These are phyloP conservation scores for Phytophthora boehmeriae DNA, from an alignment of 352 stramenopile species.

Conservation along the genomic window DNA sequence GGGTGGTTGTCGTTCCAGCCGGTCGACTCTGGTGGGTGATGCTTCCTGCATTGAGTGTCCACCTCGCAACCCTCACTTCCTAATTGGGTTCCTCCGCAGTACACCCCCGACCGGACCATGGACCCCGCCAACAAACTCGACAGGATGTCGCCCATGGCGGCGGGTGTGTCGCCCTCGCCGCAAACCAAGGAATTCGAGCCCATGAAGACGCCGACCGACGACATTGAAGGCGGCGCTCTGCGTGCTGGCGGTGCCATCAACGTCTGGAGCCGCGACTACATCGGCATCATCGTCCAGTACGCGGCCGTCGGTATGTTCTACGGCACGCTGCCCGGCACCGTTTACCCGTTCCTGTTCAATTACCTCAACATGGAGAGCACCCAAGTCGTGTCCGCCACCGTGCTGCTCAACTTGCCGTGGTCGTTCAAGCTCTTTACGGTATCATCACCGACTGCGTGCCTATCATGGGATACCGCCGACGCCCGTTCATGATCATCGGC, in stretches of 20 bases:
- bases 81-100: constrained; percentile 11
- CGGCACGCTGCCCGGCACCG: constrained; percentile 44
- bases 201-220: constrained; percentile 37
- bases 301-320: constrained; percentile 49
- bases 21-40: constrained; percentile 4
- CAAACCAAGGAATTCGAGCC: constrained; percentile 27
- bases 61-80: constrained; percentile 20
- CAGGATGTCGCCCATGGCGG: constrained; percentile 19
- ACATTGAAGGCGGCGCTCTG: constrained; percentile 46
- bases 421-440: constrained; percentile 62
- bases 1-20: background rate
- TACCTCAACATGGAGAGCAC: constrained; percentile 59
- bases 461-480: constrained; percentile 56
- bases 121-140: constrained; percentile 22
- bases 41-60: constrained; percentile 6
- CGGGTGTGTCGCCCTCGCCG: constrained; percentile 26
- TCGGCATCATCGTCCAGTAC: constrained; percentile 55
- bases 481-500: constrained; percentile 61
- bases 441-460: constrained; percentile 56
- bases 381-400: constrained; percentile 42
- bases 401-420: constrained; percentile 52
- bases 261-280: constrained; percentile 42
- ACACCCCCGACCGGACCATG: constrained; percentile 13
- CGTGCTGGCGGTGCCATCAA: constrained; percentile 40
- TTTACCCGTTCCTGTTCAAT: constrained; percentile 53